A percentile compares a stretch with the other conserved stretches of the same genome.
These are phyloP conservation scores for Ogataea ramenticola DNA, from an alignment of 805 yeast species.

Conservation along the genomic window DNA sequence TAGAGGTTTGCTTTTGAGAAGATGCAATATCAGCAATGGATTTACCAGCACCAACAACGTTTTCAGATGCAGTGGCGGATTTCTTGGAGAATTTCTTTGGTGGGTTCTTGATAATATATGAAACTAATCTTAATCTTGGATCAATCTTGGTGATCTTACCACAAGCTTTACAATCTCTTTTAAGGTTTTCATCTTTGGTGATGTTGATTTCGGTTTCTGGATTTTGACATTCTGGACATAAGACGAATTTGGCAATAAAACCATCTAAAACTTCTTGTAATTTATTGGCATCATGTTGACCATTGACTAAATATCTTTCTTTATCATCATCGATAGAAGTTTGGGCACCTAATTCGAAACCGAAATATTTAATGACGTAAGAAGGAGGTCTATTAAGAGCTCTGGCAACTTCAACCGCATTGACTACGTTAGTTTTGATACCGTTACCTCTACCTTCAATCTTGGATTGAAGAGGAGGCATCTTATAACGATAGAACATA, in stretches of 20 bases:
- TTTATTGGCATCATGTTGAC: conserved; percentile 84
- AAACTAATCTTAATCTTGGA: conserved; percentile 77
- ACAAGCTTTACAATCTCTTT: conserved; percentile 96
- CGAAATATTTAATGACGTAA: conserved; percentile 89
- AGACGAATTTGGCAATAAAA: conserved; percentile 84
- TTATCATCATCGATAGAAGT: conserved; percentile 71
- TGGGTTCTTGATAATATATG: conserved; percentile 86
- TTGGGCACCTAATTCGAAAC: conserved; percentile 96
- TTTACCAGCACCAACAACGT: conserved; percentile 81
- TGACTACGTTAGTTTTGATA: conserved; percentile 90
- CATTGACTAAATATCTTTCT: conserved; percentile 89
- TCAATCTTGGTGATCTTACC: conserved; percentile 84
- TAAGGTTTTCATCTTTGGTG: conserved; percentile 65
- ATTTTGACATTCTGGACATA: conserved; percentile 92
- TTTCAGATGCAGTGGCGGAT: conserved; percentile 84
- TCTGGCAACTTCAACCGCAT: conserved; percentile 87
- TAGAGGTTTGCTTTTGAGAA: conserved; percentile 31
- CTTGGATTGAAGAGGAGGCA: conserved; percentile 97
- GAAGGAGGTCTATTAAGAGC: conserved; percentile 91
- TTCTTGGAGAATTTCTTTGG: conserved; percentile 66
- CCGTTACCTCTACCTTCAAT: conserved; percentile 99
- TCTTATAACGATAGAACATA: conserved; percentile 98
- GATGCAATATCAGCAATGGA: conserved; percentile 75
- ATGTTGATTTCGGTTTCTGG: conserved; percentile 93
- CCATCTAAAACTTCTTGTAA: conserved; percentile 93